Evolutionary conservation across 441 rosid genomes (phyloP), one percentile per base, ranked within the genome.

Genomic region (Breynia disticha): DNA sequence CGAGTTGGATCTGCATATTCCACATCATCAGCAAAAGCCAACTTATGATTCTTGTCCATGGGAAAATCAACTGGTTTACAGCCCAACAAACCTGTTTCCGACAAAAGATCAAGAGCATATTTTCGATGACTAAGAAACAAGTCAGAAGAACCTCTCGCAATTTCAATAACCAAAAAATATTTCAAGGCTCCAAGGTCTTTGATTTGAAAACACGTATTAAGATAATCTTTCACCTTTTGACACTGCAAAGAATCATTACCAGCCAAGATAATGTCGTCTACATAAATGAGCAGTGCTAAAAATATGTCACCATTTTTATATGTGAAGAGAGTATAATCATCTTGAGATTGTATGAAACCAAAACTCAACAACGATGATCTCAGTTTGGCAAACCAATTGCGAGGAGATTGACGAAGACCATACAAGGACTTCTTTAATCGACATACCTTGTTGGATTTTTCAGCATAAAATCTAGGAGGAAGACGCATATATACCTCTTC

Each of bases 401-500:
- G 20, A 1, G 16, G 12, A 4, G 48, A 19, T 17, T 46, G 38
- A 16, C 54, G 46, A 0, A 61, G 12, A 0, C 59, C 60, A 45
- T 61, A 61, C 0, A 35, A 19, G 5, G 32, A 45, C 19, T 53
- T 53, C 1, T 19, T 2, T 1, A 54, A 20, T 7, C n/a, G 16
- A 16, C 66, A 62, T 7, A 62, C 66, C 14, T 16, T 11, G 0
- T n/a, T 5, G 13, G 5, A 4, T 13, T 24, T 0, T 5, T 15
- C 8, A 8, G 47, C 53, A 11, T 14, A 10, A 50, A 7, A 21
- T 4, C 54, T 39, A 2, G 28, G 3, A 15, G 56, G 63, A 2
- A 41, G 18, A 0, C 7, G 10, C 63, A 59, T 59, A 16, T 49
- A 59, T 16, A 59, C 61, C 5, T 57, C 58, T 19, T 54, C 32